Percentiles rank a stretch among this genome's conserved stretches.
Evolutionary conservation across 169 alveolate species (phyloP).

Genomic region (Eimeria falciformis): DNA sequence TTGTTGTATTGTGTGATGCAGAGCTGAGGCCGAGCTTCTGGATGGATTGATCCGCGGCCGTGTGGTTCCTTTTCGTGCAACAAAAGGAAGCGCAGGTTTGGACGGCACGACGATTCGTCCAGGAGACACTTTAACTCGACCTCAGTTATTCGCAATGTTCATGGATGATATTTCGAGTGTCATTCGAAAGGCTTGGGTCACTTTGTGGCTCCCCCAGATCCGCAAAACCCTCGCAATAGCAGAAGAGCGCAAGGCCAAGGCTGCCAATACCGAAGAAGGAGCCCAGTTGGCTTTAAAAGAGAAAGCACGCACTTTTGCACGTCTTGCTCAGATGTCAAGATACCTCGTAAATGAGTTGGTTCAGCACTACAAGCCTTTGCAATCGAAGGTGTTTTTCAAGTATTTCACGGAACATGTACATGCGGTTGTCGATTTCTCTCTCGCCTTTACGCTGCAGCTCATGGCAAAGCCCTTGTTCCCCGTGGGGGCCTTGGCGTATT

Average conservation of each 20-base stretch:
- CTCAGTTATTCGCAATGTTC: neutral
- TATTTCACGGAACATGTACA: neutral
- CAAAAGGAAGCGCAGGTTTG: neutral
- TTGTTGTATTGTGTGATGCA: too few relatives aligned
- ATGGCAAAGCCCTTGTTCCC: neutral
- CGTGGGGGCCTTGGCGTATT: neutral
- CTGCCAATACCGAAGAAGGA: neutral
- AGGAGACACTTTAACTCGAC: neutral
- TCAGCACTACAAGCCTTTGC: neutral
- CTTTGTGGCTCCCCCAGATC: slow-evolving; percentile 16
- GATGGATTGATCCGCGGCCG: neutral
- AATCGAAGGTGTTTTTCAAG: neutral
- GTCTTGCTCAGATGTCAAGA: neutral
- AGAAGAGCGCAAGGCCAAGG: neutral
- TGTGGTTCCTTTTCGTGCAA: neutral
- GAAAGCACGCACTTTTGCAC: neutral
- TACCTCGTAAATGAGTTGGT: neutral
- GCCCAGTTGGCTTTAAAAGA: neutral
- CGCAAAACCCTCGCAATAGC: neutral
- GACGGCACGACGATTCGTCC: neutral
- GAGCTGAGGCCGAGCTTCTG: neutral
- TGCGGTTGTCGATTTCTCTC: slow-evolving; percentile 6
- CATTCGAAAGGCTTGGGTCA: neutral
- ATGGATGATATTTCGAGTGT: neutral
- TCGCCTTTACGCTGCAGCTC: neutral